Base-by-base conservation (phyloP, 148 eudicot genomes). In the Tetragonia tetragonoides region DNA sequence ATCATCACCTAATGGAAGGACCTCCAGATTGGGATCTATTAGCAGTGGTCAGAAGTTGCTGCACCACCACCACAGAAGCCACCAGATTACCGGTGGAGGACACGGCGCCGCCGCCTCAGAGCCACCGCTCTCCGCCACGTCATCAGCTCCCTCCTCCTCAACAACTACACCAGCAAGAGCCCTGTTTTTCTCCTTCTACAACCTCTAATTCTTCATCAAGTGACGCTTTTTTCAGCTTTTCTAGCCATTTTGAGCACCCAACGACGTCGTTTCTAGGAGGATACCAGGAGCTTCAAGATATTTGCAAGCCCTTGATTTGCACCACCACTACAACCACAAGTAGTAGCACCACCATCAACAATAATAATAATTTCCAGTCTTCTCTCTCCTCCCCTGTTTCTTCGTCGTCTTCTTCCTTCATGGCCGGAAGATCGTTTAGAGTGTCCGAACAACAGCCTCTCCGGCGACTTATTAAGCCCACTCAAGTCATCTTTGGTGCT, bases 11-110 rank as follows among this genome's bases (percentile, higher is more conserved):
- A 28, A 78, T 82, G 84, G 84, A 82, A 51, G 68, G 28, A 51
- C 77, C 81, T 64, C 76, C 82, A 69, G 97, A 92, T 75, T 92
- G 97, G 97, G 97, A 90, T 86, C 91, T 92, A 4, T 89, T 87
- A 3, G 97, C 97, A 66, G 94, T 92, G 60, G 97, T 92, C 81
- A 76, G 97, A 77, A 84, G 94, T 83, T 86, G 91, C 85, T 62
- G 79, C 80, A 21, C 89, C 79, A 14, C 85, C 72, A 34, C 90
- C 67, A 23, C 95, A 80, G 6, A 83, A 65, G 4, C 83, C 85
- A 21, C 83, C 81, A 16, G 53, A 57, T 70, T 82, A 12, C 57
- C 40, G 72, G 49, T 28, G 59, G 79, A 28, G 34, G 34, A 28
- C 34, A 28, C 34, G 34, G 34, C 34, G 34, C 34, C 34, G 34